Conservation (phyloP, 139 green algal genomes). For the Mychonastes homosphaera region DNA sequence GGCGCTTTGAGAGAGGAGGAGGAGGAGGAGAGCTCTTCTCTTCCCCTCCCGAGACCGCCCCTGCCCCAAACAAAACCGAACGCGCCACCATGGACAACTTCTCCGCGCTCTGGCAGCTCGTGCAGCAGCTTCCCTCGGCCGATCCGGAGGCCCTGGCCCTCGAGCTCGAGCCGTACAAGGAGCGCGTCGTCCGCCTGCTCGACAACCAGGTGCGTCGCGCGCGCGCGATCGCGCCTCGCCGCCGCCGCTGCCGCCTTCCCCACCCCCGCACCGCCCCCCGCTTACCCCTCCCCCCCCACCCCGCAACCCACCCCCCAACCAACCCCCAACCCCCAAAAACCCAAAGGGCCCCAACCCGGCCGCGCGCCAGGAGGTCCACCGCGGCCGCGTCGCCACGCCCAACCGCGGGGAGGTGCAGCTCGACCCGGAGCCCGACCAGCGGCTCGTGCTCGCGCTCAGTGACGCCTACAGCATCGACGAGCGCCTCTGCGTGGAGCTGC, state of each 20-base stretch:
- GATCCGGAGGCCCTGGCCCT: slow-evolving; percentile 7
- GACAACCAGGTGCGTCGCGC: slow-evolving; percentile 35
- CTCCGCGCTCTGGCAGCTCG: slow-evolving; percentile 9
- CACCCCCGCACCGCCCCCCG: not conserved
- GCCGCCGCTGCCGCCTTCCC: too few relatives aligned
- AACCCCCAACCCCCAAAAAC: too few relatives aligned
- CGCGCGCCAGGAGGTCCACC: slow-evolving; percentile 36
- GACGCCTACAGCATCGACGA: slow-evolving; percentile 38
- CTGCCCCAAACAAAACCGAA: too few relatives aligned
- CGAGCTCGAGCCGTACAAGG: slow-evolving; percentile 28
- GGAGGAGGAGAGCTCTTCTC: too few relatives aligned
- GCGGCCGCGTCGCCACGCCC: slow-evolving; percentile 23
- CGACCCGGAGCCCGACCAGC: slow-evolving; percentile 51
- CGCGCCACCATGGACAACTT: slow-evolving; percentile 9
- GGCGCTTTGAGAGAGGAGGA: too few relatives aligned
- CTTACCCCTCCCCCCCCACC: not conserved
- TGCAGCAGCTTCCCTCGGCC: slow-evolving; percentile 14
- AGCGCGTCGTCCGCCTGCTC: slow-evolving; percentile 34
- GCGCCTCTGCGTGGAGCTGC: slow-evolving; percentile 39
- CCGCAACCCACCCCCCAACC: not conserved
- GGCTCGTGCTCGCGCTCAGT: slow-evolving; percentile 21
- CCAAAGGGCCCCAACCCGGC: slow-evolving; percentile 41
- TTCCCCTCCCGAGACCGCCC: too few relatives aligned
- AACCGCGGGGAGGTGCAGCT: slow-evolving; percentile 41
- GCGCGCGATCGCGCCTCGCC: too few relatives aligned